Conservation (phyloP, 805 yeast species). For the Starmerella apicola region DNA sequence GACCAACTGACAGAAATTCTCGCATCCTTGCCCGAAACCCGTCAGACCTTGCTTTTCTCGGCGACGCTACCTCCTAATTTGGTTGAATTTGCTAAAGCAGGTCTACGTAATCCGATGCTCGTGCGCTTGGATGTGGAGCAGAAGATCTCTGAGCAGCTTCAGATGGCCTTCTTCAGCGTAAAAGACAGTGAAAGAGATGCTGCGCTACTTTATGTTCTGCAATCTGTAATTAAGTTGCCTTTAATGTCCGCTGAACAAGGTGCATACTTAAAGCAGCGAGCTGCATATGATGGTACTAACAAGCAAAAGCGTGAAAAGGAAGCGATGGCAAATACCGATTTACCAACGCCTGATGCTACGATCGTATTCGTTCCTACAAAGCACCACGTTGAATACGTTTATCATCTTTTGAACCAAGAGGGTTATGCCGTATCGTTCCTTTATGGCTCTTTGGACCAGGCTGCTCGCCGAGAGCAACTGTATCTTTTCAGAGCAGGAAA, state of each 20-base stretch:
- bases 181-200: constrained; percentile 86
- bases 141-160: constrained; percentile 78
- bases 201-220: constrained; percentile 59
- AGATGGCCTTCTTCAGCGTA: constrained; percentile 74
- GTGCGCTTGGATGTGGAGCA: constrained; percentile 89
- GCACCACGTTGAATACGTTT: constrained; percentile 91
- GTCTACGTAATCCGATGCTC: constrained; percentile 79
- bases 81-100: constrained; percentile 96
- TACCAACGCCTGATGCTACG: constrained; percentile 79
- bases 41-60: constrained; percentile 84
- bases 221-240: constrained; percentile 77
- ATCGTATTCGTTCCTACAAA: constrained; percentile 92
- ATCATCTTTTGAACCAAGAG: constrained; percentile 53
- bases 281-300: constrained; percentile 40
- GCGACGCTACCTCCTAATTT: constrained; percentile 89
- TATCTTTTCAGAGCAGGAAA: constrained; percentile 74
- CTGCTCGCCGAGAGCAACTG: constrained; percentile 82
- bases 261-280: constrained; percentile 38
- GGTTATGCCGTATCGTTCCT: constrained; percentile 84
- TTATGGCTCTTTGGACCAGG: constrained; percentile 90
- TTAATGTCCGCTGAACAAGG: constrained; percentile 60
- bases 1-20: constrained; percentile 84
- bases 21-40: constrained; percentile 63
- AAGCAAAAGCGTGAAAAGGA: constrained; percentile 38
- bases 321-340: constrained; percentile 68